These are phyloP conservation scores for Colletotrichum sp. DNA, from an alignment of 2,329 filamentous ascomycete species.

Conservation along the genomic window DNA sequence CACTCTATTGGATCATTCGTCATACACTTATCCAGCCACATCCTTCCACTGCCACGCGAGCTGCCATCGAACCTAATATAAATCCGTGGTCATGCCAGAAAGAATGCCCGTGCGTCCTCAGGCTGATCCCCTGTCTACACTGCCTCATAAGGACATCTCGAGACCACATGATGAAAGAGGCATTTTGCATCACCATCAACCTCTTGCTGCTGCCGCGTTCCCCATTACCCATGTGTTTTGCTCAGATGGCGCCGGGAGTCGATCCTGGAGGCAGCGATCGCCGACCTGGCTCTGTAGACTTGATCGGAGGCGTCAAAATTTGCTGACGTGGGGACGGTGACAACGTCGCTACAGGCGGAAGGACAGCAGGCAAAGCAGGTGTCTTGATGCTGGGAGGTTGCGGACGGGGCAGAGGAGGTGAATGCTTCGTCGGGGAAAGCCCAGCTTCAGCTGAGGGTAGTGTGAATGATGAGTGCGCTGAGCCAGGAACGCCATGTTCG, in stretches of 20 bases:
- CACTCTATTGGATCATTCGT: neutral
- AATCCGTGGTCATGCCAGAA: neutral
- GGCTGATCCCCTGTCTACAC: neutral
- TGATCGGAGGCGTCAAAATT: slow-evolving; percentile 65
- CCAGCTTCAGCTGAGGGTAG: slow-evolving; percentile 48
- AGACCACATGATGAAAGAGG: neutral
- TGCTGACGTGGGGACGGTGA: slow-evolving; percentile 62
- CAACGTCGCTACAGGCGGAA: slow-evolving; percentile 63
- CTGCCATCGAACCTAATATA: neutral
- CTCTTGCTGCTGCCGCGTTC: neutral
- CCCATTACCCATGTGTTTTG: neutral
- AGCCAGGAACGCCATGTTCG: slow-evolving; percentile 16
- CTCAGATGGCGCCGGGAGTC: neutral
- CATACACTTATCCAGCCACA: neutral
- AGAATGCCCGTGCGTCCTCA: neutral
- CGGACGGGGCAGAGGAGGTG: slow-evolving; percentile 41
- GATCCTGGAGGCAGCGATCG: neutral
- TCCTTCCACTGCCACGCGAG: neutral
- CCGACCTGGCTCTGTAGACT: slow-evolving; percentile 44
- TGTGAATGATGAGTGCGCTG: slow-evolving; percentile 17
- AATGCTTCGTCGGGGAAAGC: slow-evolving; percentile 58
- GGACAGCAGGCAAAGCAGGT: slow-evolving; percentile 42
- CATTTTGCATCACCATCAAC: neutral
- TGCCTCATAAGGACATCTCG: neutral
- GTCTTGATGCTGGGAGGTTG: slow-evolving; percentile 13